Evolutionary conservation across 257 asterid genomes (phyloP).

Genomic region (Solanum microdontum): DNA sequence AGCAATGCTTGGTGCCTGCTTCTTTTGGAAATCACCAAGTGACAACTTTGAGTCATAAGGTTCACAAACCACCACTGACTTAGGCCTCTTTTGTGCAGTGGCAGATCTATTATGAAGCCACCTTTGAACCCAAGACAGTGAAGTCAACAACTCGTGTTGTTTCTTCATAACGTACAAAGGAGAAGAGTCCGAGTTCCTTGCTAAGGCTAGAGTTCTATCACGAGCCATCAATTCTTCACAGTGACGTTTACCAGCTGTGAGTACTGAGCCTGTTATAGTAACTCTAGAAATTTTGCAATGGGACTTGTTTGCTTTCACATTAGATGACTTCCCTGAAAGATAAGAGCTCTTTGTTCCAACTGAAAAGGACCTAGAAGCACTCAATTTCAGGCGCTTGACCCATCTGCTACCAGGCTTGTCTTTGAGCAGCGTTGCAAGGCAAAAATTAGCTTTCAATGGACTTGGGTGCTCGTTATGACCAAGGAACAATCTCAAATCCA

Average conservation of each 20-base stretch:
- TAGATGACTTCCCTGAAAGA: slow-evolving; percentile 14
- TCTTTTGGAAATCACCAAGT: slow-evolving; percentile 25
- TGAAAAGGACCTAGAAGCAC: slow-evolving; percentile 24
- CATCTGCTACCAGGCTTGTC: slow-evolving; percentile 46
- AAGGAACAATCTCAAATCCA: slow-evolving; percentile 46
- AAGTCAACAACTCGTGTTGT: slow-evolving; percentile 17
- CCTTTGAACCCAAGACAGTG: slow-evolving; percentile 65
- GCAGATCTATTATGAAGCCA: slow-evolving; percentile 30
- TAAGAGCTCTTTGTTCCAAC: slow-evolving; percentile 28
- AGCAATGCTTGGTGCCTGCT: slow-evolving; percentile 72
- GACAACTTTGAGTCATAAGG: slow-evolving; percentile 28
- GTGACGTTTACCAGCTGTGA: slow-evolving; percentile 2
- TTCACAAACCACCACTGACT: slow-evolving; percentile 23
- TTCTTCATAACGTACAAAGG: slow-evolving; percentile 1
- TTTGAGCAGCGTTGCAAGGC: background rate
- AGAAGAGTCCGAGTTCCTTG: slow-evolving; percentile 6
- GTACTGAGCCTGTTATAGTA: slow-evolving; percentile 14
- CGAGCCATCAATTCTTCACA: slow-evolving; percentile 12
- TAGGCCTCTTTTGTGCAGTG: slow-evolving; percentile 12
- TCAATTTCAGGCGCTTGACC: slow-evolving; percentile 63
- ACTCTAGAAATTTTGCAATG: slow-evolving; percentile 7
- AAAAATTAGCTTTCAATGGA: slow-evolving; percentile 10
- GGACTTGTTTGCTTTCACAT: slow-evolving; percentile 10
- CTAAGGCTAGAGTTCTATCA: slow-evolving; percentile 5
- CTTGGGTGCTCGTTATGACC: slow-evolving; percentile 35